Evolutionary conservation across 2,329 filamentous ascomycete genomes (phyloP).

Genomic region (Xylariaceae sp.): DNA sequence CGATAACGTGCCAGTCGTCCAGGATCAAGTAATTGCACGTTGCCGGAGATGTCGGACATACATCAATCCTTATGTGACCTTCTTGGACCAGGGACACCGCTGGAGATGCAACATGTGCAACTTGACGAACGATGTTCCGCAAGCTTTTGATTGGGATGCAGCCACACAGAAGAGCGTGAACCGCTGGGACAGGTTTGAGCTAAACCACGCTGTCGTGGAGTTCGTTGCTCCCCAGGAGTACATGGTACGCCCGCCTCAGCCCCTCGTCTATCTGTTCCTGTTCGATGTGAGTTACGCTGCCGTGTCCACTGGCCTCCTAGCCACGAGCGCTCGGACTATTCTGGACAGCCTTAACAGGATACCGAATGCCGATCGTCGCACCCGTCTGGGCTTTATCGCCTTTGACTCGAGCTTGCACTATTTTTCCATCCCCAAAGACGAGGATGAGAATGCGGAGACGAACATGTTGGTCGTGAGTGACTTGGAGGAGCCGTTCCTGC

Average conservation of each 20-base stretch:
- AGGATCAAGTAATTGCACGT: constrained; percentile 94
- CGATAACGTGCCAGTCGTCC: constrained; percentile 83
- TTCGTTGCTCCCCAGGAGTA: constrained; percentile 98
- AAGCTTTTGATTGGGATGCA: constrained; percentile 97
- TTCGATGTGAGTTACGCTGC: constrained; percentile 91
- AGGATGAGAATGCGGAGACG: constrained; percentile 76
- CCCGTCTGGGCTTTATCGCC: constrained; percentile 88
- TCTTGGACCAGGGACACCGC: constrained; percentile 92
- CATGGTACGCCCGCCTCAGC: constrained; percentile 96
- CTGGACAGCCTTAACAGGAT: constrained; percentile 92
- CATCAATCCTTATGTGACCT: constrained; percentile 95
- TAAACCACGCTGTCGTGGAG: constrained; percentile 95
- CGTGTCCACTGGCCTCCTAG: constrained; percentile 83
- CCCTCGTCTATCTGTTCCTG: constrained; percentile 90
- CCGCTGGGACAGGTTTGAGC: constrained; percentile 82
- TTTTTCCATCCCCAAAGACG: constrained; percentile 88
- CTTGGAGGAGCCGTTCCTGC: constrained; percentile 91
- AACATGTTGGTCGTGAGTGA: constrained; percentile 93
- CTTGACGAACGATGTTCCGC: constrained; percentile 96
- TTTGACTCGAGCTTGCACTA: constrained; percentile 94
- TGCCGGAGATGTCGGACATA: constrained; percentile 94
- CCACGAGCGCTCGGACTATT: constrained; percentile 88
- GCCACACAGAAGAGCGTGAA: constrained; percentile 86
- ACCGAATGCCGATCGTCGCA: constrained; percentile 94
- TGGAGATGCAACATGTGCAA: constrained; percentile 99